Evolutionary conservation across 1,284 basidiomycete species (phyloP).

Genomic region (Tremellales sp.): DNA sequence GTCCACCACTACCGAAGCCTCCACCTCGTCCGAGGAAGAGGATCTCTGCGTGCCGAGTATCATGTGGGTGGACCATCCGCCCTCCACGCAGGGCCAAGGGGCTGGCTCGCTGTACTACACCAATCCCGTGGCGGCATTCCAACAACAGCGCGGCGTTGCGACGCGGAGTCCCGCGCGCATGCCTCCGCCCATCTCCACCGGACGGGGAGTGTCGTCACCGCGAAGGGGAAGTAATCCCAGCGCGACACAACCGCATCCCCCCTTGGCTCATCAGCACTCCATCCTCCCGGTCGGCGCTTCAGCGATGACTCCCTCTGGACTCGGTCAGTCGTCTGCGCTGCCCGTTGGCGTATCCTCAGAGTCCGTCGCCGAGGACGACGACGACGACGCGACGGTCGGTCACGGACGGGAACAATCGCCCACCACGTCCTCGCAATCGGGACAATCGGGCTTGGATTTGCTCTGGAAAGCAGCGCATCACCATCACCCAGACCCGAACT

Average conservation of each 20-base stretch:
- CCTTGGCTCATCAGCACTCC: conserved; percentile 2
- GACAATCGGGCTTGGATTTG: conserved; percentile 37
- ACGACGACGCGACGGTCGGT: conserved; percentile 40
- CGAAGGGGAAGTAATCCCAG: conserved; percentile 10
- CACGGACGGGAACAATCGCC: conserved; percentile 34
- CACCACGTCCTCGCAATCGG: conserved; percentile 36
- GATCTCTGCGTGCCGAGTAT: conserved; percentile 41
- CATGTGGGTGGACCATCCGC: conserved; percentile 36
- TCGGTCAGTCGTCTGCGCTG: conserved; percentile 14
- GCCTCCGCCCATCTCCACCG: conserved; percentile 31
- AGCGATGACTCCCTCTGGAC: conserved; percentile 17
- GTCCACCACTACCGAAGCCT: conserved; percentile 28
- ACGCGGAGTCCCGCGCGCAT: conserved; percentile 19
- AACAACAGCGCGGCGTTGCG: conserved; percentile 9
- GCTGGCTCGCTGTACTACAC: conserved; percentile 5
- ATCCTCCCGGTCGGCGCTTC: conserved; percentile 24
- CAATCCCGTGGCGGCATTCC: conserved; percentile 1
- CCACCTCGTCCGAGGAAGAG: conserved; percentile 42
- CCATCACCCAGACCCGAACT: conserved; percentile 4
- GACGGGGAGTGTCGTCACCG: conserved; percentile 15
- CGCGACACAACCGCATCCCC: background rate
- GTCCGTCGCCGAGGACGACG: conserved; percentile 35
- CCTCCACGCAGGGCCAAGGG: conserved; percentile 12
- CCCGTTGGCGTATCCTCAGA: conserved; percentile 21
- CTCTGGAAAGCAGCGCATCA: conserved; percentile 32